Evolutionary conservation across 2,329 filamentous ascomycete genomes (phyloP).

Genomic region (Colletotrichum tropicicola): DNA sequence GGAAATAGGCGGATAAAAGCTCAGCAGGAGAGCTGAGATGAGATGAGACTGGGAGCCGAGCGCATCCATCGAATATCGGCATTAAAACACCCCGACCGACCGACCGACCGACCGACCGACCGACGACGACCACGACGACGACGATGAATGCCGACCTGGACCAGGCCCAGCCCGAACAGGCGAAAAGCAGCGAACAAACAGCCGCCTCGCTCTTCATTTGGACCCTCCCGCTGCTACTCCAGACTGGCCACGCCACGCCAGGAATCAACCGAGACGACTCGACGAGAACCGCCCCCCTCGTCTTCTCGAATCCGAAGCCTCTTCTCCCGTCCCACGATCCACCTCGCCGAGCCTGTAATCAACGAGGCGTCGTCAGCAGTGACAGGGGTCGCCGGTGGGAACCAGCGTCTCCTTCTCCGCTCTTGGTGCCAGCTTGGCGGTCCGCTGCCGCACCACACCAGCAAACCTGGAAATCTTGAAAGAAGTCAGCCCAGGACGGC

Average conservation of each 20-base stretch:
- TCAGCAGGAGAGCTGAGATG: not conserved
- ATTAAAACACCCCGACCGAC: not conserved
- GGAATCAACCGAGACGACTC: constrained; percentile 2
- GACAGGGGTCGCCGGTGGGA: constrained; percentile 13
- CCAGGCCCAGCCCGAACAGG: not conserved
- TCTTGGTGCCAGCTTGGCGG: constrained; percentile 23
- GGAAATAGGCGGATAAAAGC: not conserved
- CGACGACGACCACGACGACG: not conserved
- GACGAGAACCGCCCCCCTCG: not conserved
- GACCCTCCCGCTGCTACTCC: not conserved
- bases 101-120: not conserved
- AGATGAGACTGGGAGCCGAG: not conserved
- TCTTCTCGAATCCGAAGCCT: constrained; percentile 20
- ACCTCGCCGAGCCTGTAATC: constrained; percentile 29
- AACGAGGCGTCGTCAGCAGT: constrained; percentile 29
- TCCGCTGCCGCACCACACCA: constrained; percentile 10
- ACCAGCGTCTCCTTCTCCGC: constrained; percentile 27
- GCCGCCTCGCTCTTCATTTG: not conserved
- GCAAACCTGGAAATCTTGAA: too few relatives aligned
- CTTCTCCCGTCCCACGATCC: constrained; percentile 17
- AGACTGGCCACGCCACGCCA: not conserved
- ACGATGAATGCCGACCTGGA: too few relatives aligned
- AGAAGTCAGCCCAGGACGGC: too few relatives aligned
- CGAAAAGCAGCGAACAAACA: not conserved
- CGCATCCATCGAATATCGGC: not conserved